phyloP scores from a whole-genome alignment of 2,329 filamentous ascomycete genomes.

The Neurospora crassa region DNA sequence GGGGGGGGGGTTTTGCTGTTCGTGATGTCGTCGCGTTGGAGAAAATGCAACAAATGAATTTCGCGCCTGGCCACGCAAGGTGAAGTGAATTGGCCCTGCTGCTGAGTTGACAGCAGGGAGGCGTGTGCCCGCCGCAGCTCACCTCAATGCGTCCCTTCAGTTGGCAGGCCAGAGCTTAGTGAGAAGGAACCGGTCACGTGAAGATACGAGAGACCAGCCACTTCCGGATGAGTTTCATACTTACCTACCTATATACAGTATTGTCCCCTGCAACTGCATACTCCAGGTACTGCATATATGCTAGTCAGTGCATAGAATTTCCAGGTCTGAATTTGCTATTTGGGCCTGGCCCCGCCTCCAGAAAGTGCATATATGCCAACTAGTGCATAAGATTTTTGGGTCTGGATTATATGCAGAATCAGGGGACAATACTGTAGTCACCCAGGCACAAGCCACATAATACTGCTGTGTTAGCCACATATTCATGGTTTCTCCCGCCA shows the following conservation, averaged over 20 bases:
- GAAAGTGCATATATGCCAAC: too few species aligned
- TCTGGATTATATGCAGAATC: too few species aligned
- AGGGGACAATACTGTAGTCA: too few species aligned
- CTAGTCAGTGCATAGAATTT: too few species aligned
- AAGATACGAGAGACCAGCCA: not conserved
- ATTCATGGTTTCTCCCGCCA: not conserved
- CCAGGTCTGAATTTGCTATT: too few species aligned
- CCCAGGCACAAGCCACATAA: not conserved
- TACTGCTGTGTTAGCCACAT: not conserved
- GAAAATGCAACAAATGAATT: not conserved
- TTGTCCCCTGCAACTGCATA: too few species aligned
- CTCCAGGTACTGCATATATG: too few species aligned
- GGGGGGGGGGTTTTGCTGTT: not conserved
- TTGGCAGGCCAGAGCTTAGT: not conserved
- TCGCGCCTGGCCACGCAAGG: not conserved
- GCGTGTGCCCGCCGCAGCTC: not conserved
- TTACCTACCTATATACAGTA: too few species aligned
- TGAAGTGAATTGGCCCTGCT: not conserved
- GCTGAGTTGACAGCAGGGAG: not conserved
- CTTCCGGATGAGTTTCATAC: not conserved
- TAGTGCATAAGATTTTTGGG: too few species aligned
- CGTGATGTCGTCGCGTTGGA: slow-evolving; percentile 18
- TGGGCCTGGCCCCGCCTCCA: too few species aligned
- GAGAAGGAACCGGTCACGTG: not conserved
- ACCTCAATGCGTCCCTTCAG: not conserved